Conservation (phyloP, 2,329 filamentous ascomycete species). For the Ophiostoma himal-ulmi region DNA sequence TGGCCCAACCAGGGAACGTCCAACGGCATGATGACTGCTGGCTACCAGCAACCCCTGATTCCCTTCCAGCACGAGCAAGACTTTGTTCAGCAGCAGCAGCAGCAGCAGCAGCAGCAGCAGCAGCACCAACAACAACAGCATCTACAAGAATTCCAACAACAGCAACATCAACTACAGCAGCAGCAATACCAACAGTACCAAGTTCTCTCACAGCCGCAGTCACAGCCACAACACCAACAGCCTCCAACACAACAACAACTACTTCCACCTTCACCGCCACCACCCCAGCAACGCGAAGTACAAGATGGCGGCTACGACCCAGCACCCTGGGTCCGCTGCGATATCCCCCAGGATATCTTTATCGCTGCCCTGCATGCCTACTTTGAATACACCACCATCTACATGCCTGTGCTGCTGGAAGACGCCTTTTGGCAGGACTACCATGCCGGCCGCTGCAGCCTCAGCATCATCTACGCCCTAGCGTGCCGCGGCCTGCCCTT, state of each 20-base stretch:
- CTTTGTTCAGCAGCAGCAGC: slow-evolving; percentile 14
- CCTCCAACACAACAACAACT: too few species aligned
- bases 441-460: slow-evolving; percentile 25
- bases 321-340: slow-evolving; percentile 20
- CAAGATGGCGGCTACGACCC: slow-evolving; percentile 19
- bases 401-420: slow-evolving; percentile 27
- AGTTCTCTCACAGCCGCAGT: not conserved
- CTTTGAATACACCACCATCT: slow-evolving; percentile 28
- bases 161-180: not conserved
- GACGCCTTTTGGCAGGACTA: slow-evolving; percentile 31
- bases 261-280: not conserved
- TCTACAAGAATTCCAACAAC: not conserved
- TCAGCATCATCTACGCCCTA: slow-evolving; percentile 27
- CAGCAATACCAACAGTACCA: not conserved
- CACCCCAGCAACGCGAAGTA: not conserved
- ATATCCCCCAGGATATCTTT: slow-evolving; percentile 19
- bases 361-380: slow-evolving; percentile 26
- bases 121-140: not conserved
- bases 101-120: not conserved
- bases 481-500: slow-evolving; percentile 29
- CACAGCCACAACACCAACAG: not conserved
- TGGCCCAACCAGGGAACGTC: not conserved
- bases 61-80: not conserved
- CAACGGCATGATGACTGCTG: not conserved
- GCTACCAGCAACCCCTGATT: slow-evolving; percentile 9